Conservation (phyloP, 164 flowering plant species). For the Piper betle region DNA sequence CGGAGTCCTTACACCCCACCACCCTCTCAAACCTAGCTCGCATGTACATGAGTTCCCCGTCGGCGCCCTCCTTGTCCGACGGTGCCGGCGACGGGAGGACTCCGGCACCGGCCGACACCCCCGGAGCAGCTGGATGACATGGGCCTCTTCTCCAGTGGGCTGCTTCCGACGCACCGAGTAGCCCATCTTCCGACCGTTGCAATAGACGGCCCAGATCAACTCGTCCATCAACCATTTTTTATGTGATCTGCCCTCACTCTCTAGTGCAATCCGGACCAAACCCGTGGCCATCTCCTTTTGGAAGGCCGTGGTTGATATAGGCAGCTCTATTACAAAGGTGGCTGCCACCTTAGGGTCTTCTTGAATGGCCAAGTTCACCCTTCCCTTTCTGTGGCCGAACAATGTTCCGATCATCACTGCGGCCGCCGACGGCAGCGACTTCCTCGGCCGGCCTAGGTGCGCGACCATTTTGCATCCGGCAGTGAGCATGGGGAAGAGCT, state of each 20-base stretch:
- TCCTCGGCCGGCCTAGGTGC: conserved; percentile 45
- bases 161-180: conserved; percentile 60
- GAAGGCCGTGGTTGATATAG: conserved; percentile 36
- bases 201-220: conserved; percentile 74
- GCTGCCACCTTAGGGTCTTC: conserved; percentile 59
- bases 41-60: conserved; percentile 70
- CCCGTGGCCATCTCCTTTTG: conserved; percentile 73
- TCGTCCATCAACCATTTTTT: conserved; percentile 62
- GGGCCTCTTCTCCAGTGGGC: conserved; percentile 49
- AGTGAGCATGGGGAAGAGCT: conserved; percentile 61
- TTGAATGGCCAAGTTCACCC: conserved; percentile 55
- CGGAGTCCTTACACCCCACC: conserved; percentile 72
- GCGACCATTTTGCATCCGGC: conserved; percentile 86
- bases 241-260: conserved; percentile 55
- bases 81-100: conserved; percentile 46
- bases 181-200: conserved; percentile 70
- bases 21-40: conserved; percentile 75
- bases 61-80: conserved; percentile 26
- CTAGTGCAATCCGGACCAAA: conserved; percentile 55
- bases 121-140: conserved; percentile 56
- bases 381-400: conserved; percentile 62
- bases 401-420: conserved; percentile 49
- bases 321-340: conserved; percentile 60
- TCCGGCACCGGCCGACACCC: conserved; percentile 91
- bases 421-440: conserved; percentile 29